Evolutionary conservation across 331 rosid species (phyloP), one percentile per base, ranked within the genome.

Genomic region (Saraca asoca): DNA sequence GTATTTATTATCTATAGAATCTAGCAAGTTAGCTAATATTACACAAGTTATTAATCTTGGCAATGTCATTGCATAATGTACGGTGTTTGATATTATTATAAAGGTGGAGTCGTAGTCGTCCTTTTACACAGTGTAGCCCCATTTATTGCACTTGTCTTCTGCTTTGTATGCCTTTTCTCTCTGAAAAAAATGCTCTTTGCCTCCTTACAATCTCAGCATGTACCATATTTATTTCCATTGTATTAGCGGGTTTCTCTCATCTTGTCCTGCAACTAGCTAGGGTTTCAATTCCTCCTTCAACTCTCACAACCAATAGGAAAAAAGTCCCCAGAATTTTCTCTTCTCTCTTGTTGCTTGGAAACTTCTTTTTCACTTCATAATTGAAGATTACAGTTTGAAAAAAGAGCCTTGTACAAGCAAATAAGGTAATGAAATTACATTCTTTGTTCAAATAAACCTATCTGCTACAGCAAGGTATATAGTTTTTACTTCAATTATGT

Each of bases 31-130:
- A n/a, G 73, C 71, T 14, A 58, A 37, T 71, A 51, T 59, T 51
- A 41, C 9, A 51, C 59, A 64, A 53, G 71, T 66, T 68, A 59
- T 24, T 24, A 24, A 78, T 24, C 43, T 63, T 66, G 66, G 78
- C 38, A 58, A 56, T 24, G 55, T 58, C 43, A 8, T 37, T n/a
- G n/a, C n/a, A n/a, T n/a, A n/a, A n/a, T 59, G 68, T 18, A 81
- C 79, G 81, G 85, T 79, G 58, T 55, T 72, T 69, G 82, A 75
- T 68, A 85, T 71, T 84, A 84, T 92, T 83, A 76, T 85, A 85
- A 80, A 81, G 91, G 68, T 82, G 14, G 80, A 45, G 87, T 81
- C 87, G 59, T 75, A 75, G 77, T 86, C 85, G 71, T 75, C 78
- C 70, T 69, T 80, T 76, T 61, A 68, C 71, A 66, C 50, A 60